phyloP scores from a whole-genome alignment of 2,329 filamentous ascomycete genomes.

The Sarocladium oryzae region DNA sequence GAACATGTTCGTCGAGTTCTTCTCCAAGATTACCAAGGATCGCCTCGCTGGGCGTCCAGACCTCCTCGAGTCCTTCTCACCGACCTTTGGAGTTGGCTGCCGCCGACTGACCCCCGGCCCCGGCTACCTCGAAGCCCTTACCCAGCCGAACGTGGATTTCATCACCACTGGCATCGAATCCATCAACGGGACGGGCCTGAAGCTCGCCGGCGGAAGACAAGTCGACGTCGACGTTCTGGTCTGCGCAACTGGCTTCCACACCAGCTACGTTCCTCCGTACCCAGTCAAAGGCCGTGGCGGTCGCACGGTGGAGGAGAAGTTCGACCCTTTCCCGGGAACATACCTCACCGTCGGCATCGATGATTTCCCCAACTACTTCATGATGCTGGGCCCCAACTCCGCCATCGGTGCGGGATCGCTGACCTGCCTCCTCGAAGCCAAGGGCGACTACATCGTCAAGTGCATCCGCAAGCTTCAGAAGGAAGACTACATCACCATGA shows the following conservation, averaged over 20 bases:
- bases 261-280: slow-evolving; percentile 23
- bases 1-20: slow-evolving; percentile 35
- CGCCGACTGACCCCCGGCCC: slow-evolving; percentile 59
- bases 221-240: slow-evolving; percentile 34
- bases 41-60: slow-evolving; percentile 43
- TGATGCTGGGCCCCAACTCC: slow-evolving; percentile 22
- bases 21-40: slow-evolving; percentile 19
- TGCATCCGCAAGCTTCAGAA: slow-evolving; percentile 42
- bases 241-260: slow-evolving; percentile 30
- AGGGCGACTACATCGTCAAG: slow-evolving; percentile 43
- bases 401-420: slow-evolving; percentile 44
- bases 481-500: slow-evolving; percentile 20
- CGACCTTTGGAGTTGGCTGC: slow-evolving; percentile 57
- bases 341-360: slow-evolving; percentile 46
- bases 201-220: slow-evolving; percentile 33
- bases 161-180: slow-evolving; percentile 50
- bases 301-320: slow-evolving; percentile 30
- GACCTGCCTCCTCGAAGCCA: slow-evolving; percentile 44
- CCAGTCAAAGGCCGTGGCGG: slow-evolving; percentile 31
- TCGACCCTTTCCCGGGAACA: slow-evolving; percentile 34
- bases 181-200: slow-evolving; percentile 36
- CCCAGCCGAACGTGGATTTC: slow-evolving; percentile 49
- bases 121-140: slow-evolving; percentile 52
- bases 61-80: slow-evolving; percentile 46
- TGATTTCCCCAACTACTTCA: slow-evolving; percentile 41